phyloP scores from a whole-genome alignment of 2,329 filamentous ascomycete genomes.

The Seiridium cupressi region DNA sequence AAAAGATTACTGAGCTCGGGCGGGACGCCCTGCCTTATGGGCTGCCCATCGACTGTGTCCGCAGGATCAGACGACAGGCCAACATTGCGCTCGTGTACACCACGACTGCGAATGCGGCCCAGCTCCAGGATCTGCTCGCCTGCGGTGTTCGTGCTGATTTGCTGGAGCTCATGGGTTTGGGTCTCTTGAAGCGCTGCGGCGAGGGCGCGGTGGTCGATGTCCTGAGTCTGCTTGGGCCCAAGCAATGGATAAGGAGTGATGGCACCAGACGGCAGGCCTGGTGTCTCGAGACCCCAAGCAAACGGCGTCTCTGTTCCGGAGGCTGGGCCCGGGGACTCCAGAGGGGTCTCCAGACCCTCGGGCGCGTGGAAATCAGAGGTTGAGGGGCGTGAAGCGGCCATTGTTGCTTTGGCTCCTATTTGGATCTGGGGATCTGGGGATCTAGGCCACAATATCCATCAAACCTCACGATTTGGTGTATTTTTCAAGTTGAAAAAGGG shows the following conservation, averaged over 20 bases:
- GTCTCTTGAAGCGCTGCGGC: conserved; percentile 1
- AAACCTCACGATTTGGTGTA: neutral
- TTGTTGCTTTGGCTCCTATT: neutral
- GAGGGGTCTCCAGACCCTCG: neutral
- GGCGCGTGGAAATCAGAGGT: neutral
- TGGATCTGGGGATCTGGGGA: neutral
- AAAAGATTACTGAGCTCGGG: conserved; percentile 36
- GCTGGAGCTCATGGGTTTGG: neutral
- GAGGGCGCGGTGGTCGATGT: neutral
- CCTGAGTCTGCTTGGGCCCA: neutral
- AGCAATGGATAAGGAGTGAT: neutral
- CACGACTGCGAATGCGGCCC: neutral
- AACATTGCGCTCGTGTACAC: neutral
- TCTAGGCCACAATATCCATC: neutral
- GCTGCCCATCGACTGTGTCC: neutral
- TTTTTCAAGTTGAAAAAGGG: neutral
- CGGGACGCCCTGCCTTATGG: conserved; percentile 31
- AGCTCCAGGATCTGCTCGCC: conserved; percentile 5
- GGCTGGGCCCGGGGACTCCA: neutral
- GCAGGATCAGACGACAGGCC: neutral
- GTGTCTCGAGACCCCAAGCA: neutral
- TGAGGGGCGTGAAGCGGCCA: neutral
- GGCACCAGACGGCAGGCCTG: neutral
- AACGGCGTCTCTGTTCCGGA: neutral
- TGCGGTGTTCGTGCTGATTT: neutral